Base-by-base conservation (phyloP, 257 asterid genomes). In the Solanum chiquidenum region DNA sequence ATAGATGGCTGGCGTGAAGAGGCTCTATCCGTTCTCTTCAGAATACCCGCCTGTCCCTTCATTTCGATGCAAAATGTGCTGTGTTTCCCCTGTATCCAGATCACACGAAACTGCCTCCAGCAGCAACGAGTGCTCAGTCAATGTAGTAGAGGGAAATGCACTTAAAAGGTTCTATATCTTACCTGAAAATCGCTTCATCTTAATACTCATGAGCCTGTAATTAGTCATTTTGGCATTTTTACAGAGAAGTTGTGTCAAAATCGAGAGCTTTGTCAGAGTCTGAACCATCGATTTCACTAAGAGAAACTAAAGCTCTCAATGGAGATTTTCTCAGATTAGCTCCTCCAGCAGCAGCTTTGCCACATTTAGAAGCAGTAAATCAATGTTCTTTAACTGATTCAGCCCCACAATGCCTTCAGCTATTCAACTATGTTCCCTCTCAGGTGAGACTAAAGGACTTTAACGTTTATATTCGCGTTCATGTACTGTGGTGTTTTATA, bases 301-400 rank as follows among this genome's bases (percentile, higher is more conserved):
- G 64, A 74, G 93, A 90, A 64, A 85, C 88, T 29, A 92, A 87
- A 92, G 86, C 23, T 87, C 90, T 94, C 86, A 90, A 88, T 64
- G 95, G 94, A 87, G 93, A 94, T 83, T 95, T 97, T 77, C 95
- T 95, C 76, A 86, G 95, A 3, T 87, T 95, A 90, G 98, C 95
- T 79, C 98, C 98, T 92, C 98, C 99, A 0, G 66, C 88, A 1
- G 52, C 40, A 83, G 86, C 87, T 35, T 84, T 29, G 23, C 14
- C 62, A 25, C 87, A 66, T 35, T 62, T 27, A 40, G 64, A 40
- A 76, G 60, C 83, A 37, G 86, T 87, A 75, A 86, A 88, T 73
- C 85, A 33, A 33, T 68, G 82, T 75, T 10, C 88, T 35, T 69
- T 69, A 31, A 83, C 86, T 60, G 58, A 46, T 46, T 46, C 58